Conservation (phyloP, 2,329 filamentous ascomycete species). For the Metarhizium album region DNA sequence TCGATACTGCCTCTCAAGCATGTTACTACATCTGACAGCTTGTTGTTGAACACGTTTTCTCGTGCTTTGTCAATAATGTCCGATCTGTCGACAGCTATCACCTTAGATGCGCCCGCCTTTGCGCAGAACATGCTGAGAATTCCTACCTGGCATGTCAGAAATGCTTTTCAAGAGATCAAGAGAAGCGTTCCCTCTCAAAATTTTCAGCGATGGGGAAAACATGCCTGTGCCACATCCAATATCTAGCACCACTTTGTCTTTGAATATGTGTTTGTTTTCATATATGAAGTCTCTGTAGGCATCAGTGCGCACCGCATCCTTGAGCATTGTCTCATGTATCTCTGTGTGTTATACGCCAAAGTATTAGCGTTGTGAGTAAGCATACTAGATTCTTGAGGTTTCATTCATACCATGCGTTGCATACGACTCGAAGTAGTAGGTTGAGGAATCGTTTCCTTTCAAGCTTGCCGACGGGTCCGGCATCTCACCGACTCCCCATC, state of each 20-base stretch:
- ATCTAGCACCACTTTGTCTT: constrained; percentile 77
- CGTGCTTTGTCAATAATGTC: constrained; percentile 80
- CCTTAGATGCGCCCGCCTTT: constrained; percentile 73
- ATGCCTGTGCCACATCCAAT: constrained; percentile 71
- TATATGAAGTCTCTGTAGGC: constrained; percentile 95
- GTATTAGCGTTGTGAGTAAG: neutral
- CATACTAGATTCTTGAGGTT: neutral
- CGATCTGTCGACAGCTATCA: constrained; percentile 87
- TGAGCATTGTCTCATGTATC: constrained; percentile 94
- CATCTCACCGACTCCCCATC: constrained; percentile 45
- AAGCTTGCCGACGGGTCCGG: neutral
- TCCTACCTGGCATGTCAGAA: constrained; percentile 31
- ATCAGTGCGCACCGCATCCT: constrained; percentile 78
- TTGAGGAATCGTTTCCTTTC: constrained; percentile 21
- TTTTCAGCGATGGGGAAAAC: constrained; percentile 4
- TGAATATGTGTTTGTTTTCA: constrained; percentile 77
- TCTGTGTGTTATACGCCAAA: constrained; percentile 32
- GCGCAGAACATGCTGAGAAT: constrained; percentile 94
- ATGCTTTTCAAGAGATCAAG: neutral
- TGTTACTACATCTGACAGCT: constrained; percentile 61
- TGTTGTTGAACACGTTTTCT: constrained; percentile 76
- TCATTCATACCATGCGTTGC: constrained; percentile 44
- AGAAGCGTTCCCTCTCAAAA: constrained; percentile 11
- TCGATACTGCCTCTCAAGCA: constrained; percentile 81
- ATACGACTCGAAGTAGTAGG: constrained; percentile 51